Conservation (phyloP, 257 asterid genomes). For the Nicotiana sylvestris region DNA sequence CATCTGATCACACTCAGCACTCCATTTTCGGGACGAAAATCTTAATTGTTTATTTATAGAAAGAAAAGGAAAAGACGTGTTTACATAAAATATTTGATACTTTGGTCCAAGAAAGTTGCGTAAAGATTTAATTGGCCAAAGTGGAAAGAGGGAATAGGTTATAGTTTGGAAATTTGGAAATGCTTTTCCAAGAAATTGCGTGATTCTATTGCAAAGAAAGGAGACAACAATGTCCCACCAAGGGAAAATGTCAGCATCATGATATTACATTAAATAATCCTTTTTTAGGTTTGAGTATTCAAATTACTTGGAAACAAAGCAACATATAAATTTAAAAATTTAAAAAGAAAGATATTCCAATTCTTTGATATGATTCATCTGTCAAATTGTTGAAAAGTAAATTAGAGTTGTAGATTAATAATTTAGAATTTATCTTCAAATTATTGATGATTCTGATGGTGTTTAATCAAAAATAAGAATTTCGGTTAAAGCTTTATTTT, state of each 20-base stretch:
- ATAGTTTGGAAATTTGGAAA: not conserved
- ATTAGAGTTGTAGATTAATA: not conserved
- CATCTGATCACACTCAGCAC: too few relatives aligned
- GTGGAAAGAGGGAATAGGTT: not conserved
- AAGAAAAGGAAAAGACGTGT: not conserved
- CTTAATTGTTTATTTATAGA: too few relatives aligned
- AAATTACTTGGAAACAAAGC: not conserved
- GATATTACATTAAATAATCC: not conserved
- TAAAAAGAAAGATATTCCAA: not conserved
- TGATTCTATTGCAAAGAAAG: not conserved
- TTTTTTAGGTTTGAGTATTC: not conserved
- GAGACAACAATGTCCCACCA: not conserved
- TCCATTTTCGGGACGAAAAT: too few relatives aligned
- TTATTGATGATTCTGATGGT: too few relatives aligned
- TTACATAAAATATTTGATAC: not conserved
- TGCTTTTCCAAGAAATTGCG: constrained; percentile 5
- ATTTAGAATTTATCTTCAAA: too few relatives aligned
- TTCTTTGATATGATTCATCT: not conserved
- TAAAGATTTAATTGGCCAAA: not conserved
- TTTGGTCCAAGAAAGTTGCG: constrained; percentile 7
- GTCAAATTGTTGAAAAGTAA: not conserved
- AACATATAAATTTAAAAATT: not conserved
- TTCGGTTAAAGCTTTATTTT: too few relatives aligned
- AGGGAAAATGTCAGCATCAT: not conserved
- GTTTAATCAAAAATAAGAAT: too few relatives aligned